phyloP scores from a whole-genome alignment of 1,284 basidiomycete genomes.

The Moesziomyces antarcticus region DNA sequence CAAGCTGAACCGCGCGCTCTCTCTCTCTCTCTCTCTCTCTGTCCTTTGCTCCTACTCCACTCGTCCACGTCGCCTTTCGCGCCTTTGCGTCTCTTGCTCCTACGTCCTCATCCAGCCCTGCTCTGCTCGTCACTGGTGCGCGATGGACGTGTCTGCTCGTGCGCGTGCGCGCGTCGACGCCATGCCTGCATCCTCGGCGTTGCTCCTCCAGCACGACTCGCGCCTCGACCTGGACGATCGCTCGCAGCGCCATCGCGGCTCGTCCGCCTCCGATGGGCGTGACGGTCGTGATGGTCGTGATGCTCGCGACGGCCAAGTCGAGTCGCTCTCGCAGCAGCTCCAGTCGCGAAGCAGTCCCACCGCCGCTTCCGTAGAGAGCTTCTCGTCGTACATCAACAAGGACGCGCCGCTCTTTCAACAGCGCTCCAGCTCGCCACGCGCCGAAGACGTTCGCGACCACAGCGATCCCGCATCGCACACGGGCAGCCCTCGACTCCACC shows the following conservation, averaged over 20 bases:
- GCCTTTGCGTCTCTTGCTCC: too few species aligned
- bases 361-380: conserved; percentile 51
- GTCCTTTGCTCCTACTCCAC: too few species aligned
- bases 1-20: too few species aligned
- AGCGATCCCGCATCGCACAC: conserved; percentile 37
- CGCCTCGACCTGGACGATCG: neutral
- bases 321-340: conserved; percentile 21
- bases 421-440: conserved; percentile 50
- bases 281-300: neutral
- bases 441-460: conserved; percentile 38
- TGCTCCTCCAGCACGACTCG: neutral
- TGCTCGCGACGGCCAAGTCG: neutral
- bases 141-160: neutral
- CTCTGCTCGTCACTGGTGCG: too few species aligned
- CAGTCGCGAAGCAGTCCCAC: conserved; percentile 41
- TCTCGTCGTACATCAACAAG: conserved; percentile 55
- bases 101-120: too few species aligned
- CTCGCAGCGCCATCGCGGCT: conserved; percentile 25
- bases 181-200: neutral
- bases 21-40: too few species aligned
- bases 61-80: neutral
- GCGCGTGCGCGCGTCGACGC: neutral
- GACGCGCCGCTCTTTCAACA: conserved; percentile 44
- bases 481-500: conserved; percentile 24
- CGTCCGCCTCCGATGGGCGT: conserved; percentile 16